Conservation (phyloP, 169 alveolate genomes). For the Hepatocystis sp. region DNA sequence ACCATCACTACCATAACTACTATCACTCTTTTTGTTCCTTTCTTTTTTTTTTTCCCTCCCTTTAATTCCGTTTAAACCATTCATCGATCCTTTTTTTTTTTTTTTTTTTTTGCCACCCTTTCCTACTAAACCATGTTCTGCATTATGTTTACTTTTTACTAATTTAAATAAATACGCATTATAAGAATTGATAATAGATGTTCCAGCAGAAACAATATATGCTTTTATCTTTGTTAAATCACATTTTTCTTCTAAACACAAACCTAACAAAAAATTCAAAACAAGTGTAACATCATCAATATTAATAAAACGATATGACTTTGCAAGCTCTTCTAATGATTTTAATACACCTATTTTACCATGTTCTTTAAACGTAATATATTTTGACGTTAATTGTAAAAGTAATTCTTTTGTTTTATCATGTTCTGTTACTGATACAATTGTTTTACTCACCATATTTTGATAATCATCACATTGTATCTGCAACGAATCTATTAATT, state of each 20-base stretch:
- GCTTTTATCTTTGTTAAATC: slow-evolving; percentile 60
- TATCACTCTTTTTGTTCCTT: background rate
- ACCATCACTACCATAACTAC: background rate
- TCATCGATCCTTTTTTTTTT: background rate
- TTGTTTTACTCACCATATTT: slow-evolving; percentile 46
- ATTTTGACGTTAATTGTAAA: slow-evolving; percentile 54
- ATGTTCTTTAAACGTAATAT: slow-evolving; percentile 66
- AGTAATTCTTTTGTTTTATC: slow-evolving; percentile 32
- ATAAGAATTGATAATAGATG: slow-evolving; percentile 33
- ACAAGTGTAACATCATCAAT: slow-evolving; percentile 63
- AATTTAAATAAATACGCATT: slow-evolving; percentile 28
- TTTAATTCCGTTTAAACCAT: no score
- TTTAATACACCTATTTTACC: slow-evolving; percentile 70
- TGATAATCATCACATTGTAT: slow-evolving; percentile 65
- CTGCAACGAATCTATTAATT: slow-evolving; percentile 60
- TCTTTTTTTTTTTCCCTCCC: background rate
- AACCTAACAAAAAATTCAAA: slow-evolving; percentile 69
- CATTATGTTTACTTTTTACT: background rate
- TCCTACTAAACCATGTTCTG: background rate
- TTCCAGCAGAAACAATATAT: slow-evolving; percentile 43
- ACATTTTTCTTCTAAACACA: slow-evolving; percentile 63
- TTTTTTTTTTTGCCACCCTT: background rate
- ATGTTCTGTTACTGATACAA: slow-evolving; percentile 18
- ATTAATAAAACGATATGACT: slow-evolving; percentile 10
- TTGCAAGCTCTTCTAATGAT: slow-evolving; percentile 35